Evolutionary conservation across 163 green algal genomes (phyloP), one percentile per base, ranked within the genome.

Genomic region (Chloroidium sp.): DNA sequence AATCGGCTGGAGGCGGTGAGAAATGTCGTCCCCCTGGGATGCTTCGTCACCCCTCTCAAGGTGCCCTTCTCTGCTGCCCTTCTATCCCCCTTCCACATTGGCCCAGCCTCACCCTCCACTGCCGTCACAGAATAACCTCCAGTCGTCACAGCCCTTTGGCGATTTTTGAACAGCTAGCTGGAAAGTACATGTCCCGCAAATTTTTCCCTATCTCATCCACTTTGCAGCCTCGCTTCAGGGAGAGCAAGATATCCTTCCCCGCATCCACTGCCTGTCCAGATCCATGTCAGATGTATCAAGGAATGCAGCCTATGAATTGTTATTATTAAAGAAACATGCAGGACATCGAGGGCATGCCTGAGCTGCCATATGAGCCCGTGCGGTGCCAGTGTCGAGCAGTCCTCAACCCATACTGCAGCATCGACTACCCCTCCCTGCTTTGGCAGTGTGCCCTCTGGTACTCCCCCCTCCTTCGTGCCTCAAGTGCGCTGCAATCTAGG

Each of bases 331-430:
- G 36, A 36, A 36, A 36, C 36, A 36, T 84, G 67, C 62, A 78
- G 60, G 74, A 76, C 1, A 68, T 80, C 68, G 76, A 81, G 14
- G 59, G n/a, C n/a, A 80, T 87, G 75, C 85, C 86, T 13, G 77
- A 76, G 60, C 79, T 90, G 60, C 82, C 82, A n/a, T 93, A 92
- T 79, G 84, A 88, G 79, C 89, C 89, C n/a, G 84, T 92, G 68
- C 62, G 72, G 13, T 93, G 89, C 82, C 88, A 87, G 72, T 78
- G 69, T 12, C 92, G 89, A 76, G 61, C 79, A 57, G 77, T 90
- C 60, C 82, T 93, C 36, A 93, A 93, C 81, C 84, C 85, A 13
- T 91, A 91, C 83, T 88, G 83, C 76, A 62, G 61, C 2, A 81
- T 91, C 57, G 86, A 93, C 79, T 92, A 86, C 76, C 13, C 12